A percentile compares a stretch with the other conserved stretches of the same genome.
phyloP scores from a whole-genome alignment of 2,329 filamentous ascomycete genomes.

The Aspergillus luchuensis region DNA sequence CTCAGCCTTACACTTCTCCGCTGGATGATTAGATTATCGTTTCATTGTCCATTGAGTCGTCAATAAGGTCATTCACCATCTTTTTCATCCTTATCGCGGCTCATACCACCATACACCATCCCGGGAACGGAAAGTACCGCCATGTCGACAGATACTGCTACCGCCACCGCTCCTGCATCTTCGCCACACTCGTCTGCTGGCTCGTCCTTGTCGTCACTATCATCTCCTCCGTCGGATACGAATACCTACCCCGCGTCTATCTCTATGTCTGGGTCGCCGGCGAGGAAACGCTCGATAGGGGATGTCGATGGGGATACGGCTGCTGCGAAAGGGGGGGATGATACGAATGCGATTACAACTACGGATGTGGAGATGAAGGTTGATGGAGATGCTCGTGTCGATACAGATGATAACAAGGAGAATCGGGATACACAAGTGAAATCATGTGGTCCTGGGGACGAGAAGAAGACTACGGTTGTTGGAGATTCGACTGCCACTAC shows the following conservation, averaged over 20 bases:
- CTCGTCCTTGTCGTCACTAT: constrained; percentile 13
- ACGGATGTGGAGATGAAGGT: background rate
- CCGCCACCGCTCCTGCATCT: constrained; percentile 18
- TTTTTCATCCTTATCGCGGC: no score
- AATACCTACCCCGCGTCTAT: constrained; percentile 18
- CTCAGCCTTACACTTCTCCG: no score
- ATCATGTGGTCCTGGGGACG: background rate
- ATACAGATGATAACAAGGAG: constrained; percentile 12
- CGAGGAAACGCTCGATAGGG: constrained; percentile 5
- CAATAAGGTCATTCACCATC: background rate
- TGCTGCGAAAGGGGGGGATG: no score
- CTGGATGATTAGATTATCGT: background rate
- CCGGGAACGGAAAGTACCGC: background rate
- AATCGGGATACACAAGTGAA: background rate
- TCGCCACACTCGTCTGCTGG: background rate
- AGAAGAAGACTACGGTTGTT: background rate
- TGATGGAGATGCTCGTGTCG: background rate
- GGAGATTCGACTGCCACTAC: background rate
- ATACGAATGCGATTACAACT: background rate
- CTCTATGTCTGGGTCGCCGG: background rate
- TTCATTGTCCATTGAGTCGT: background rate
- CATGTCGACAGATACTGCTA: background rate
- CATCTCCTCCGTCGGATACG: constrained; percentile 30
- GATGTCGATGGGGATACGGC: background rate
- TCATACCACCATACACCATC: no score